Evolutionary conservation across 805 yeast species (phyloP).

Genomic region (Jamesozyma rosinii): DNA sequence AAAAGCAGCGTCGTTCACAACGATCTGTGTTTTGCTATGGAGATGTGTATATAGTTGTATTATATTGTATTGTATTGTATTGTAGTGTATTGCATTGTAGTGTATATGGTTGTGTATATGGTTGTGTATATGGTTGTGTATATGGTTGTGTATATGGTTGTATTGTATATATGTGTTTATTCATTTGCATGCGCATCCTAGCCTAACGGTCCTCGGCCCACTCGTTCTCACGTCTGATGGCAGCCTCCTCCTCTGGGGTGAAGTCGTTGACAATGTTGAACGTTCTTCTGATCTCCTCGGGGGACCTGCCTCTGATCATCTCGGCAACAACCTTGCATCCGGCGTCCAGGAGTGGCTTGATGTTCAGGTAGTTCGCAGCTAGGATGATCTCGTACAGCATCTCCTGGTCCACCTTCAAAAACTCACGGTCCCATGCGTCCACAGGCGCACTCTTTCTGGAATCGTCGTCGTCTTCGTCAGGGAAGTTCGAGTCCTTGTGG

Average conservation of each 20-base stretch:
- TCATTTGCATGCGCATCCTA: background rate
- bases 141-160: too few relatives aligned
- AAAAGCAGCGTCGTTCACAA: too few relatives aligned
- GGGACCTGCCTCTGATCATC: constrained; percentile 72
- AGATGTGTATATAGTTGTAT: too few relatives aligned
- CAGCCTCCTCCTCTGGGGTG: constrained; percentile 81
- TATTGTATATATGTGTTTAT: background rate
- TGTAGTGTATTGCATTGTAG: too few relatives aligned
- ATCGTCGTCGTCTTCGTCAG: constrained; percentile 77
- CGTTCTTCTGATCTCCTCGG: constrained; percentile 71
- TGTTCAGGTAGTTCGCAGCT: constrained; percentile 74
- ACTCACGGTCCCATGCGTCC: constrained; percentile 92
- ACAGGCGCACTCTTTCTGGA: constrained; percentile 83
- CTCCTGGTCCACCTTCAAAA: constrained; percentile 86
- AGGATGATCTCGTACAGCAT: constrained; percentile 73
- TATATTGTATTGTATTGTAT: too few relatives aligned
- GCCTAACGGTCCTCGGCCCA: constrained; percentile 78
- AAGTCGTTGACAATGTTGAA: constrained; percentile 76
- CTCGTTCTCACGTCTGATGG: constrained; percentile 77
- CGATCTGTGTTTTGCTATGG: too few relatives aligned
- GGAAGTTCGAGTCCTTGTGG: constrained; percentile 71
- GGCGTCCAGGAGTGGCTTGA: constrained; percentile 63
- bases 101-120: too few relatives aligned
- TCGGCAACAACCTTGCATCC: constrained; percentile 79
- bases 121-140: too few relatives aligned